phyloP scores from a whole-genome alignment of 163 green algal species.

The Scenedesmus sp. region DNA sequence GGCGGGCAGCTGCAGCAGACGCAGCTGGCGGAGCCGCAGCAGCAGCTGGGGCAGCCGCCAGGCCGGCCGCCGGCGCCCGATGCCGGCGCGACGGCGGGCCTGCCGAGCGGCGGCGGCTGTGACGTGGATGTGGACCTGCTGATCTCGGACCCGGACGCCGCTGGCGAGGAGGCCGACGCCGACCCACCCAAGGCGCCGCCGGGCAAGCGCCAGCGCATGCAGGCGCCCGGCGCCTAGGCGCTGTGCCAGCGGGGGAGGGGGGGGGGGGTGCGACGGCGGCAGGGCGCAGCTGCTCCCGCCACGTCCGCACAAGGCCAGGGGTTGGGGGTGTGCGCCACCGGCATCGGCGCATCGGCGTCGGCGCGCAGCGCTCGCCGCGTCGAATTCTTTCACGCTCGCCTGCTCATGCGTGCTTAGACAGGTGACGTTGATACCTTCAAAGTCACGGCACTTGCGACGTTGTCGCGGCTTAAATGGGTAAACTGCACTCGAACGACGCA shows the following conservation, averaged over 20 bases:
- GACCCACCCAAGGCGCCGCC: not conserved
- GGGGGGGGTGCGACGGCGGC: not conserved
- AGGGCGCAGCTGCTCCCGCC: not conserved
- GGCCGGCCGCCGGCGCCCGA: not conserved
- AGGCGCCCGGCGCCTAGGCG: not conserved
- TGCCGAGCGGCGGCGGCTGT: not conserved
- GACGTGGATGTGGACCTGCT: not conserved
- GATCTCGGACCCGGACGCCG: conserved; percentile 1
- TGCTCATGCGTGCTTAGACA: too few relatives aligned
- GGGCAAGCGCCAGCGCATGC: conserved; percentile 31
- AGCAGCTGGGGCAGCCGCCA: not conserved
- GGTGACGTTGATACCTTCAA: too few relatives aligned
- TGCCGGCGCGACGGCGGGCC: not conserved
- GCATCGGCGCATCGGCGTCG: too few relatives aligned
- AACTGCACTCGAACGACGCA: too few relatives aligned
- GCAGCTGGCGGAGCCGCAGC: not conserved
- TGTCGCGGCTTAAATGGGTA: too few relatives aligned
- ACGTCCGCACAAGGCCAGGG: not conserved
- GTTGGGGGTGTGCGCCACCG: not conserved
- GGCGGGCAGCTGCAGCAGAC: not conserved
- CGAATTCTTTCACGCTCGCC: too few relatives aligned
- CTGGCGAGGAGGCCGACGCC: conserved; percentile 2
- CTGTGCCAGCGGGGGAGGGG: not conserved
- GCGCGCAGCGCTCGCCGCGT: too few relatives aligned
- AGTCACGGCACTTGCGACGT: too few relatives aligned